Evolutionary conservation across 148 eudicot species (phyloP).

Genomic region (Cornus controversa): DNA sequence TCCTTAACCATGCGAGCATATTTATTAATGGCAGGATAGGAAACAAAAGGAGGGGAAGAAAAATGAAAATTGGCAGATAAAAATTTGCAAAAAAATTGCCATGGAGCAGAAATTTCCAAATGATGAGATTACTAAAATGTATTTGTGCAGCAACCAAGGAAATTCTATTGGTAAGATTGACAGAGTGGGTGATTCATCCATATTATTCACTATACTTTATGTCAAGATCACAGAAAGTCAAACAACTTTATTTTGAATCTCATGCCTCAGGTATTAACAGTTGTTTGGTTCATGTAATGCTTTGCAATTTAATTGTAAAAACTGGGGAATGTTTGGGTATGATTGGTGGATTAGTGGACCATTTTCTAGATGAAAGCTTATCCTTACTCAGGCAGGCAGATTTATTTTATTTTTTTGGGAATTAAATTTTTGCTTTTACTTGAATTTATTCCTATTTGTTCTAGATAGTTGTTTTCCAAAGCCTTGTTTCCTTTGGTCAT

Average conservation of each 20-base stretch:
- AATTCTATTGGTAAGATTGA: slow-evolving; percentile 17
- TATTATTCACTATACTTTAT: too few species aligned
- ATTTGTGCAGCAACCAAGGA: slow-evolving; percentile 42
- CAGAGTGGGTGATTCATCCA: background rate
- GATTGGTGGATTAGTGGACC: background rate
- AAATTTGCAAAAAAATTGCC: slow-evolving; percentile 73
- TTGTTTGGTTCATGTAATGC: background rate
- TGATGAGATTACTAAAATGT: slow-evolving; percentile 62
- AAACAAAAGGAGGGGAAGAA: slow-evolving; percentile 56
- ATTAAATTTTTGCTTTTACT: background rate
- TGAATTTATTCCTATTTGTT: background rate
- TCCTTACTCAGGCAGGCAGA: slow-evolving; percentile 9
- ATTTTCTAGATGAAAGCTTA: background rate
- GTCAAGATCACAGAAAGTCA: too few species aligned
- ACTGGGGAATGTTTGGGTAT: background rate
- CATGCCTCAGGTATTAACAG: background rate
- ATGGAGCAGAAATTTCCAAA: slow-evolving; percentile 58
- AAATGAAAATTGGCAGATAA: slow-evolving; percentile 61
- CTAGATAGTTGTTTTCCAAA: background rate
- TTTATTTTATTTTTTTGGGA: background rate
- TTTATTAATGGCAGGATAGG: slow-evolving; percentile 52
- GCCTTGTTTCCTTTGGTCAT: background rate
- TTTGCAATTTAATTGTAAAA: background rate
- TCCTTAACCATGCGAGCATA: background rate
- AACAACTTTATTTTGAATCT: background rate